phyloP scores from a whole-genome alignment of 176 grass and related monocot species.

The Miscanthus lutarioriparius region DNA sequence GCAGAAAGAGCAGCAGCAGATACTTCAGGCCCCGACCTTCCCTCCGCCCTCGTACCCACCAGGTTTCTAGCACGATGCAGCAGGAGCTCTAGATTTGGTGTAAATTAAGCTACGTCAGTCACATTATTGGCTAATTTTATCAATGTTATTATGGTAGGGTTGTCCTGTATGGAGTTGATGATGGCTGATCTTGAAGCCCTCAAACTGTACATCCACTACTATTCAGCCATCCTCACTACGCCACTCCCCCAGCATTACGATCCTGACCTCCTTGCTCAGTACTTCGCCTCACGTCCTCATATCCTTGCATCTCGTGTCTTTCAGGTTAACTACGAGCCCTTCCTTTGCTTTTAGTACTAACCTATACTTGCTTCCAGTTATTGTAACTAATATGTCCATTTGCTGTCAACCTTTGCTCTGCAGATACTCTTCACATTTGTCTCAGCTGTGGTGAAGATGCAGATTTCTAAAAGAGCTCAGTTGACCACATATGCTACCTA shows the following conservation, averaged over 20 bases:
- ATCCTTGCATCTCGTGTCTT: constrained; percentile 66
- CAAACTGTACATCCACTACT: constrained; percentile 71
- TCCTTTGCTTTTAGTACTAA: constrained; percentile 15
- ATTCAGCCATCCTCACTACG: constrained; percentile 40
- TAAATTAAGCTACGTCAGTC: constrained; percentile 18
- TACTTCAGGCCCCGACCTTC: constrained; percentile 36
- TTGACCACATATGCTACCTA: constrained; percentile 39
- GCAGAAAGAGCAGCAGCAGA: constrained; percentile 27
- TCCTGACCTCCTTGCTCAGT: constrained; percentile 56
- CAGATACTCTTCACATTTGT: constrained; percentile 74
- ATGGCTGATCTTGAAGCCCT: constrained; percentile 83
- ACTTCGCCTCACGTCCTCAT: constrained; percentile 78
- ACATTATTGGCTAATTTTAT: background rate
- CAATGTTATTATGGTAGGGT: constrained; percentile 30
- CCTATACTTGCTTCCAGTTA: background rate
- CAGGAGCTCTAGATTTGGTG: background rate
- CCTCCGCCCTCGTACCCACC: constrained; percentile 34
- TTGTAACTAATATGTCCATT: constrained; percentile 22
- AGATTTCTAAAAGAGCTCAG: constrained; percentile 51
- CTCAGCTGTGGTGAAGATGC: constrained; percentile 68
- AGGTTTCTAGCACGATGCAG: constrained; percentile 33
- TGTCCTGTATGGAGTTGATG: constrained; percentile 86
- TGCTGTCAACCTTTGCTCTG: constrained; percentile 13
- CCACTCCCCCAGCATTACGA: constrained; percentile 88
- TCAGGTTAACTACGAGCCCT: constrained; percentile 46